Base-by-base conservation (phyloP, 306 rosid species). In the Quercus mongolica region DNA sequence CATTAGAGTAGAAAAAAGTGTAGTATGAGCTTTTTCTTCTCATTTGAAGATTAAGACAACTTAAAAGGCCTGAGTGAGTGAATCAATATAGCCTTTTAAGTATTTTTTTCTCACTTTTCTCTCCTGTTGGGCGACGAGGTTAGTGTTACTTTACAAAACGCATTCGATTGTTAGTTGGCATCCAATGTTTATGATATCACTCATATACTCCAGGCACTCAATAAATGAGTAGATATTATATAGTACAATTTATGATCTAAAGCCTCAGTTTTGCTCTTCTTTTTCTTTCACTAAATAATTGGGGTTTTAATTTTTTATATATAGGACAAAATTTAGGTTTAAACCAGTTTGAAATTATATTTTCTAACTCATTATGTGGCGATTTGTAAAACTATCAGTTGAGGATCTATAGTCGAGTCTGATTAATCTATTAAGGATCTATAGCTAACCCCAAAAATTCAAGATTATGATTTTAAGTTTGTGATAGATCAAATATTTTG, bases 171-270 rank as follows among this genome's bases (percentile, higher is more conserved):
- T 77, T 73, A 18, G 77, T 25, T 74, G 83, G 78, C 63, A 80
- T 82, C 86, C 74, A 85, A 74, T 81, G 83, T 78, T 83, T 81
- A 85, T 79, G 61, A 46, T 17, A 80, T 82, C 76, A 85, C 74
- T 77, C 77, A 69, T 49, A 84, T n/a, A n/a, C 62, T 31, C 67
- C 83, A 70, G 65, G 79, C 74, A 63, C 76, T 69, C 44, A 80
- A 78, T 72, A 72, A 30, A 21, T 73, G 26, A 46, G 57, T 56
- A 51, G 18, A 21, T 70, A 46, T 72, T 30, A 69, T 41, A 31
- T 51, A 20, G 56, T 30, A 69, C 70, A 30, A 30, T 64, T 64
- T 68, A 11, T 35, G 69, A 33, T 3, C n/a, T 68, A 12, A 20
- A 26, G 71, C 17, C 73, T 65, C 81, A 65, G 72, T 73, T 77